These are phyloP conservation scores for Trypanosoma congolense DNA, from an alignment of 208 protist genomes.

Conservation along the genomic window DNA sequence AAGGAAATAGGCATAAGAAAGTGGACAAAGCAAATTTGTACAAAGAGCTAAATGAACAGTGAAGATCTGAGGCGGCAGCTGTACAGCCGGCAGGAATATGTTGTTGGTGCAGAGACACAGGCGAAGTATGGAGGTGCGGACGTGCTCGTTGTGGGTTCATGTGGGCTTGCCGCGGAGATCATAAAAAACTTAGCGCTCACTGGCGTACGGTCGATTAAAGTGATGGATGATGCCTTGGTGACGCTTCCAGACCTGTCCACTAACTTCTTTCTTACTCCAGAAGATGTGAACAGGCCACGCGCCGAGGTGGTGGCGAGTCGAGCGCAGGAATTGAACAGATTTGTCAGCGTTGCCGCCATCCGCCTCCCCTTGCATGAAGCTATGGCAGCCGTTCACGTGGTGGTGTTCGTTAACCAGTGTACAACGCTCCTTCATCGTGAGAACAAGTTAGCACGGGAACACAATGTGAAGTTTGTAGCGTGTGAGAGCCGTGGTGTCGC, in stretches of 20 bases:
- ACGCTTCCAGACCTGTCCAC: conserved; percentile 60
- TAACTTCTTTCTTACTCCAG: conserved; percentile 71
- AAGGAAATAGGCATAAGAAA: neutral
- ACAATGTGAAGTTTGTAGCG: conserved; percentile 73
- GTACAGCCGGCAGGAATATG: conserved; percentile 92
- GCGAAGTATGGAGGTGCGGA: conserved; percentile 72
- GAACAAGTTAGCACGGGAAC: conserved; percentile 49
- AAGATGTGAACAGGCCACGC: conserved; percentile 60
- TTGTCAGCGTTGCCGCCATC: conserved; percentile 60
- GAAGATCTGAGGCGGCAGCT: conserved; percentile 77
- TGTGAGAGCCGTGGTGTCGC: conserved; percentile 78
- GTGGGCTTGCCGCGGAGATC: conserved; percentile 82
- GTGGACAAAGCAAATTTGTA: neutral
- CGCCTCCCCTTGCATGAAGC: conserved; percentile 12
- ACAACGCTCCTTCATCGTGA: conserved; percentile 45
- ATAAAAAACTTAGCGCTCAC: conserved; percentile 89
- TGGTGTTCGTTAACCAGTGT: conserved; percentile 71
- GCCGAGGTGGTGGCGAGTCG: conserved; percentile 41
- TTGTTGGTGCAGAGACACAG: conserved; percentile 86
- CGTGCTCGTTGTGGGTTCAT: conserved; percentile 83
- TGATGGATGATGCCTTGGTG: conserved; percentile 50
- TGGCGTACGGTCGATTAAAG: conserved; percentile 61
- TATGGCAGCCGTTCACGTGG: conserved; percentile 53
- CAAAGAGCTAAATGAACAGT: conserved; percentile 18
- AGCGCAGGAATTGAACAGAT: conserved; percentile 87